These are phyloP conservation scores for Neopestalotiopsis sp. DNA, from an alignment of 2,329 filamentous ascomycete species.

Conservation along the genomic window DNA sequence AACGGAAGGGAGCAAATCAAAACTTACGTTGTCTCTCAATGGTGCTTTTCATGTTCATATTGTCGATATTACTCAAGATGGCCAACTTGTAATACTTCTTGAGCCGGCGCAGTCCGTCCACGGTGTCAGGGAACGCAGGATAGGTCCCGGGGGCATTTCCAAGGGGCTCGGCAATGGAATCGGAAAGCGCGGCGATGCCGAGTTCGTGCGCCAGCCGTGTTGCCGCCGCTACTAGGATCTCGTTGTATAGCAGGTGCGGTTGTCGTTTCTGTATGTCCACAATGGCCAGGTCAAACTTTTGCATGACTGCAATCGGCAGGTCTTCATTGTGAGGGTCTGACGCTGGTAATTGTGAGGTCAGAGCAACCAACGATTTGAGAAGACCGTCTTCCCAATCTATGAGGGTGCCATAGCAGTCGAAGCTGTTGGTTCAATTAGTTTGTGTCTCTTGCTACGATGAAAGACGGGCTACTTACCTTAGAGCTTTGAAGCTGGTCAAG, in stretches of 20 bases:
- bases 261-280: conserved; percentile 56
- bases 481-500: conserved; percentile 30
- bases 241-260: conserved; percentile 64
- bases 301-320: conserved; percentile 45
- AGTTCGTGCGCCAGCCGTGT: conserved; percentile 52
- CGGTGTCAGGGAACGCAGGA: conserved; percentile 63
- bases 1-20: neutral
- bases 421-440: conserved; percentile 46
- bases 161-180: conserved; percentile 52
- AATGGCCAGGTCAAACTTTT: conserved; percentile 51
- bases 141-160: conserved; percentile 58
- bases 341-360: conserved; percentile 44
- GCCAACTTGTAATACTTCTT: conserved; percentile 61
- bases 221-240: conserved; percentile 59
- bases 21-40: conserved; percentile 30
- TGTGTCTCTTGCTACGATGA: neutral
- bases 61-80: conserved; percentile 58
- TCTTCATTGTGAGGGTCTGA: conserved; percentile 43
- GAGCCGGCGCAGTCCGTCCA: conserved; percentile 56
- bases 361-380: conserved; percentile 54
- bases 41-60: conserved; percentile 37
- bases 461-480: conserved; percentile 36
- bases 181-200: conserved; percentile 38
- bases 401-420: conserved; percentile 82
- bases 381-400: conserved; percentile 80